These are phyloP conservation scores for Blastobotrys indianensis DNA, from an alignment of 1,139 yeast species.

Conservation along the genomic window DNA sequence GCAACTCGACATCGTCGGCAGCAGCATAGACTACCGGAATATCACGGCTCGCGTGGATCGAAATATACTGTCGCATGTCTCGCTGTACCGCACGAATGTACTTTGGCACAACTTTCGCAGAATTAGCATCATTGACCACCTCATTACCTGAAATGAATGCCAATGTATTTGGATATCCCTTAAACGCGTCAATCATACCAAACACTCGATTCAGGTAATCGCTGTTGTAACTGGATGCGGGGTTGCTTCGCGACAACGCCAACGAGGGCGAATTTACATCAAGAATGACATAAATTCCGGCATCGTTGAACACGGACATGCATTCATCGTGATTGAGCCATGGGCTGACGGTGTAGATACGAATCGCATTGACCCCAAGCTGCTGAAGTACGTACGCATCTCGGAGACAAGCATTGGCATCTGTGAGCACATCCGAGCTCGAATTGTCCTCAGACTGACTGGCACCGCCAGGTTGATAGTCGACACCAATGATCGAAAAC, in stretches of 20 bases:
- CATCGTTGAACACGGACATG: conserved; percentile 77
- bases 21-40: conserved; percentile 94
- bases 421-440: conserved; percentile 66
- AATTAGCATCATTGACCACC: conserved; percentile 71
- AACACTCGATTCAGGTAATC: conserved; percentile 69
- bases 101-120: conserved; percentile 53
- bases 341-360: conserved; percentile 72
- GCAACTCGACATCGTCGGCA: conserved; percentile 69
- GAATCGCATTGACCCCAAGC: conserved; percentile 57
- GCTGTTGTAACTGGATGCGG: conserved; percentile 61
- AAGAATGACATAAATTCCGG: conserved; percentile 80
- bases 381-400: conserved; percentile 75
- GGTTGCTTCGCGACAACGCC: conserved; percentile 69
- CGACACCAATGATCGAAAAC: conserved; percentile 57
- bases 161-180: conserved; percentile 71
- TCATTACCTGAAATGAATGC: conserved; percentile 96
- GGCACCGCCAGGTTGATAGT: conserved; percentile 71
- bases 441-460: conserved; percentile 45
- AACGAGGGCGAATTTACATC: conserved; percentile 80
- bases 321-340: conserved; percentile 77
- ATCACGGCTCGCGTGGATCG: conserved; percentile 56
- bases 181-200: conserved; percentile 75
- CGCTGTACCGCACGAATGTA: conserved; percentile 88
- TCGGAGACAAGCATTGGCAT: conserved; percentile 65
- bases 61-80: conserved; percentile 80